Conservation (phyloP, 345 rosid species). For the Lepidium didymum region DNA sequence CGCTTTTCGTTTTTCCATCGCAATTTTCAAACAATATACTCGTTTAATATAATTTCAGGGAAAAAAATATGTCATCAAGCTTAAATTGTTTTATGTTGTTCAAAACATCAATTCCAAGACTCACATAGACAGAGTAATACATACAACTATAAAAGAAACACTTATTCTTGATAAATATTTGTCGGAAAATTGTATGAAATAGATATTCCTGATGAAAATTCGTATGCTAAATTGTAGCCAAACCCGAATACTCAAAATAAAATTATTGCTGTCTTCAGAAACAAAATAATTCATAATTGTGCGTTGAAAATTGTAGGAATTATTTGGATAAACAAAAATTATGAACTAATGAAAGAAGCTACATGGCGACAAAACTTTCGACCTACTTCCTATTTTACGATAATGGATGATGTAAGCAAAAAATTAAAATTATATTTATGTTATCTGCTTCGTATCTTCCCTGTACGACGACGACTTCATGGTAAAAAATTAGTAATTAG, state of each 20-base stretch:
- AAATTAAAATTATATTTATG: background rate
- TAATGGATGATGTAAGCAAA: background rate
- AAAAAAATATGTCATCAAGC: no score
- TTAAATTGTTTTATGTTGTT: background rate
- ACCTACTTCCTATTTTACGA: background rate
- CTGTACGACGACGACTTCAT: background rate
- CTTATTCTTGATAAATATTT: no score
- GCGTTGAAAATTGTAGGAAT: background rate
- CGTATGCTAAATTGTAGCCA: no score
- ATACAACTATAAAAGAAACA: no score
- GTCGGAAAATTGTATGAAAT: no score
- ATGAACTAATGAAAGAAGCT: background rate
- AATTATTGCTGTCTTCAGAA: background rate
- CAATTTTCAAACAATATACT: no score
- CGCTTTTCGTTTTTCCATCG: no score
- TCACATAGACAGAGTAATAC: no score
- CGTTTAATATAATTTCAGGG: no score
- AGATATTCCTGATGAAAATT: no score
- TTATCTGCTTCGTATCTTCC: conserved; percentile 1
- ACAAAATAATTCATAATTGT: background rate
- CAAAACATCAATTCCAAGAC: background rate
- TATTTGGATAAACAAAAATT: background rate
- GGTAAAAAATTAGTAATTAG: background rate
- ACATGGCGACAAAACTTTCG: conserved; percentile 4
- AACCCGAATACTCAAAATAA: background rate